These are phyloP conservation scores for Pyrenochaeta sp. DNA, from an alignment of 2,329 filamentous ascomycete genomes.

Conservation along the genomic window DNA sequence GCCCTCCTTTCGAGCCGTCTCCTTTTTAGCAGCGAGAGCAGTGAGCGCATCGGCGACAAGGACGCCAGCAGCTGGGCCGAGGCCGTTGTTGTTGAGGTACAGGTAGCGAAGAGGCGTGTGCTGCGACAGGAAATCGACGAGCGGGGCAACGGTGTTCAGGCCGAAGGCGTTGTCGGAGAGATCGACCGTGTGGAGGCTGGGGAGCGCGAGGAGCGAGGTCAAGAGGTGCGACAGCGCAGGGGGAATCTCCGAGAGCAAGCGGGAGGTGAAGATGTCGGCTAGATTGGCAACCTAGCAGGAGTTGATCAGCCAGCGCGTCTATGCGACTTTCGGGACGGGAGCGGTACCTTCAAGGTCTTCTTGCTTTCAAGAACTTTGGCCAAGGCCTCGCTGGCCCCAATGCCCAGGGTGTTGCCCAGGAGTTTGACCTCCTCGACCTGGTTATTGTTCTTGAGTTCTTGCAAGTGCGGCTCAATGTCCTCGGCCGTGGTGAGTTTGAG, in stretches of 20 bases:
- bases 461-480: constrained; percentile 85
- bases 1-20: constrained; percentile 73
- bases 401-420: constrained; percentile 89
- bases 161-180: constrained; percentile 98
- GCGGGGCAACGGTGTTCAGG: constrained; percentile 89
- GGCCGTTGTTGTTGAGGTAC: constrained; percentile 97
- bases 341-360: constrained; percentile 73
- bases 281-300: constrained; percentile 75
- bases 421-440: constrained; percentile 86
- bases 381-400: constrained; percentile 84
- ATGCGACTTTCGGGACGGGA: constrained; percentile 1
- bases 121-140: constrained; percentile 87
- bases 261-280: constrained; percentile 96
- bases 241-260: constrained; percentile 92
- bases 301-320: constrained; percentile 27
- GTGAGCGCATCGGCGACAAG: constrained; percentile 88
- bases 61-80: constrained; percentile 89
- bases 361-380: constrained; percentile 85
- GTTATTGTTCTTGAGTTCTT: constrained; percentile 72
- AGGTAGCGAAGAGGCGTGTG: constrained; percentile 93
- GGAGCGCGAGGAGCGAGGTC: constrained; percentile 83
- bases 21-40: constrained; percentile 83
- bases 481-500: constrained; percentile 90
- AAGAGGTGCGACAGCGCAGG: constrained; percentile 85
- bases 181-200: constrained; percentile 88